phyloP scores from a whole-genome alignment of 148 eudicot genomes.

The Amaranthus palmeri region DNA sequence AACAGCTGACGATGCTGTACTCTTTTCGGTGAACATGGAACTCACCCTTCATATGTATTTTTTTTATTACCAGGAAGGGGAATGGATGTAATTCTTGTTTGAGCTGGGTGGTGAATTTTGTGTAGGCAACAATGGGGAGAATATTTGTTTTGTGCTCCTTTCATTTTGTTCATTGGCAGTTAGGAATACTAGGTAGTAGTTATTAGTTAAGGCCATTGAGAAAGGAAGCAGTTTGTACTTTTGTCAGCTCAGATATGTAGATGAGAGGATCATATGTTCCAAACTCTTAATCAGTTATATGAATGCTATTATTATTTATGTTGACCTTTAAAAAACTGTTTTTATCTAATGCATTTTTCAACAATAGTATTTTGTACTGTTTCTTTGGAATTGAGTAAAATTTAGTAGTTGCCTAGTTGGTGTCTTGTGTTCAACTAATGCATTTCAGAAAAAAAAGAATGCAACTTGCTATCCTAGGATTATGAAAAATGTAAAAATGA shows the following conservation, averaged over 20 bases:
- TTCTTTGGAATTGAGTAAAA: too few relatives aligned
- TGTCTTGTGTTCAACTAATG: too few relatives aligned
- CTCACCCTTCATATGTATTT: neutral
- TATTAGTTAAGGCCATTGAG: conserved; percentile 15
- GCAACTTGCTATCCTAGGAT: too few relatives aligned
- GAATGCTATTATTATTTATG: too few relatives aligned
- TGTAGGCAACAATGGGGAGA: neutral
- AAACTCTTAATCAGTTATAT: neutral
- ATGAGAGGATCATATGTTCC: conserved; percentile 11
- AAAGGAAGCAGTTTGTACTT: conserved; percentile 26
- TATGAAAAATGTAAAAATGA: neutral
- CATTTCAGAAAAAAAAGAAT: too few relatives aligned
- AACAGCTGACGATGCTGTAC: conserved; percentile 37
- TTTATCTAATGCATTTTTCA: too few relatives aligned
- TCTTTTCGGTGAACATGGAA: conserved; percentile 10
- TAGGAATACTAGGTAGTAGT: neutral
- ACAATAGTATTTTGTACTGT: too few relatives aligned
- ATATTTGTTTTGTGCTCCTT: conserved; percentile 19
- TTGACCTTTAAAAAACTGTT: too few relatives aligned
- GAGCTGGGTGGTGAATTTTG: neutral
- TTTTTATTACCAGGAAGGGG: conserved; percentile 3
- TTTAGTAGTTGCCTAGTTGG: too few relatives aligned
- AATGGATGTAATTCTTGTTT: neutral
- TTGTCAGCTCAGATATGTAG: neutral
- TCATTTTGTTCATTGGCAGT: conserved; percentile 27